Base-by-base conservation (phyloP, 2,329 filamentous ascomycete genomes). In the Elsinoe fawcettii region DNA sequence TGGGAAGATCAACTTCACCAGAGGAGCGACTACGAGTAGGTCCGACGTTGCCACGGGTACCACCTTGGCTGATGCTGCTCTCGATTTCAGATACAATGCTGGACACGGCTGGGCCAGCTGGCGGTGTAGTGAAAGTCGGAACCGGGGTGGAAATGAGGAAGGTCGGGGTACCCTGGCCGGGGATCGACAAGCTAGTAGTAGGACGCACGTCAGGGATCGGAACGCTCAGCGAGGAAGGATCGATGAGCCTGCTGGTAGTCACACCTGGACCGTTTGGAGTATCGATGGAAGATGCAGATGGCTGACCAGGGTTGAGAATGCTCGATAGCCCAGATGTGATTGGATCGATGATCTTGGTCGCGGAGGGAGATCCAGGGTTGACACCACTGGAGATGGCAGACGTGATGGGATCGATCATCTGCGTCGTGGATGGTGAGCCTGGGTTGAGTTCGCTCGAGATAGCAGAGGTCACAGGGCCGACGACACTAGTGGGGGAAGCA, bases 131-230 rank as follows among this genome's bases (percentile, higher is more conserved):
- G 18, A 34, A 30, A 3, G 20, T 37, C 14, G 16, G 49, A 8
- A 53, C 49, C 18, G 49, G 32, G n/a, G 49, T 53, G 16, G 49
- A 53, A 11, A 53, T 39, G 49, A 39, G 32, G 25, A 27, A 53
- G 49, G 20, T 39, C 14, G 49, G 49, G 16, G 49, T 53, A 16
- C 30, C 49, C 34, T 37, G 41, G 22, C 20, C 22, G 11, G 41
- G 18, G 20, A 46, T 23, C 1, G 20, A 46, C 16, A n/a, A 25
- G 34, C 34, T 37, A 14, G 22, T 25, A 20, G 41, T 46, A 18
- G 41, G 41, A 9, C 23, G 41, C 6, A 25, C 41, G 22, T 25
- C 41, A 14, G 41, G 41, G 6, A 46, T 9, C 22, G 41, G 25
- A 2, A 25, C 20, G 3, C 20, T 25, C 2, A 25, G 12, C 14